Base-by-base conservation (phyloP, 2,329 filamentous ascomycete genomes). In the Colletotrichum tropicicola region DNA sequence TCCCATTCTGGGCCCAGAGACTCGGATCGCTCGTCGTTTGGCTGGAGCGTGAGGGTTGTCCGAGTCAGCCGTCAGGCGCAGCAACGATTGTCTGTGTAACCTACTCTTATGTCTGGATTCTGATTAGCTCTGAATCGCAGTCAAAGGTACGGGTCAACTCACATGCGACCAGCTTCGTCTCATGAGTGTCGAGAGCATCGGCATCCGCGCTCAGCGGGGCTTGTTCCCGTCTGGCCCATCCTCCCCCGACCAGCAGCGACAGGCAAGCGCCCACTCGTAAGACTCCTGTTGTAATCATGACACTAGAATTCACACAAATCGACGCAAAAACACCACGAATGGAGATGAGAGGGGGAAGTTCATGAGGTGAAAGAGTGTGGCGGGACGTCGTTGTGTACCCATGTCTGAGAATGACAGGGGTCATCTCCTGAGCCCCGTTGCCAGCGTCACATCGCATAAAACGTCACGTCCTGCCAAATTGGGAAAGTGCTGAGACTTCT, bases 161-260 rank as follows among this genome's bases (percentile, higher is more conserved):
- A 65, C 62, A 62, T 10, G 57, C 57, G 21, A 65, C 47, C 1
- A 62, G 51, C n/a, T 21, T 47, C 25, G 45, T 41, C 43, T 61
- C 32, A 3, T 28, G 19, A 3, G 32, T 12, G 4, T 6, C 19
- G 15, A 2, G 3, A 12, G 5, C 48, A 3, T 41, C 1, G 8
- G 12, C 12, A 4, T 41, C 21, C 9, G 43, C 23, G 19, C 28
- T 6, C 6, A 60, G 61, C 48, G 32, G 21, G 13, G 41, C 48
- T 17, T 64, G 56, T 3, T 49, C 41, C 13, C n/a, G 3, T n/a
- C 35, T 32, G n/a, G 39, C n/a, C 8, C 30, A 27, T 13, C 39
- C 23, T 32, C 28, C 17, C 3, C 27, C 30, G 4, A 17, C n/a
- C 4, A 64, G 23, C n/a, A 65, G 12, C 3, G 27, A 13, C 15